Evolutionary conservation across 345 rosid genomes (phyloP).

Genomic region (Linum tenue): DNA sequence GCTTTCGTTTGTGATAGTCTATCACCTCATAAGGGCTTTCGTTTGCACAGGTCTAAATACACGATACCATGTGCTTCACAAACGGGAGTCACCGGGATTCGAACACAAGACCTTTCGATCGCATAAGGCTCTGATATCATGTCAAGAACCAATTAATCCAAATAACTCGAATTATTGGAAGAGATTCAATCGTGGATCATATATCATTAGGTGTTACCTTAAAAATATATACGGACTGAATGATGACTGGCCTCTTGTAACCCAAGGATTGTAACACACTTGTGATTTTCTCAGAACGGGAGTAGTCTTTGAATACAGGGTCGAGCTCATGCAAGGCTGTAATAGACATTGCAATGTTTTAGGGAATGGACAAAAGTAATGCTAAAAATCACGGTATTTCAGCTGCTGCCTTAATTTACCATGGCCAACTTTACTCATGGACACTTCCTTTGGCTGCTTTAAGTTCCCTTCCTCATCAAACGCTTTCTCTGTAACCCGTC

Average conservation of each 20-base stretch:
- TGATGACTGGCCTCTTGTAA: constrained; percentile 60
- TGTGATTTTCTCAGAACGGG: constrained; percentile 48
- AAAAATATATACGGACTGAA: constrained; percentile 94
- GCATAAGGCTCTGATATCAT: no score
- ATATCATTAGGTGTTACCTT: constrained; percentile 40
- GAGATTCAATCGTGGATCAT: no score
- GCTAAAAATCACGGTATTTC: no score
- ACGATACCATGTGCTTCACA: no score
- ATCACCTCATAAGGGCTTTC: no score
- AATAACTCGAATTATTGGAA: no score
- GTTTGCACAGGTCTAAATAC: no score
- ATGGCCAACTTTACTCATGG: constrained; percentile 94
- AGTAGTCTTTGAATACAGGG: constrained; percentile 57
- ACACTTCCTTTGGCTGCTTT: constrained; percentile 73
- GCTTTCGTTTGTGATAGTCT: no score
- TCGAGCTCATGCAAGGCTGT: constrained; percentile 85
- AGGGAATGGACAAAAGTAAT: no score
- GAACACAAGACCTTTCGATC: no score
- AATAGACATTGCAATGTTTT: not conserved
- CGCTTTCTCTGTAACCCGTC: constrained; percentile 55
- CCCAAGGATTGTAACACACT: constrained; percentile 57
- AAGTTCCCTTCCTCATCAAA: constrained; percentile 67
- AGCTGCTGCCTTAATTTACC: constrained; percentile 32
- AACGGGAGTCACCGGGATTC: no score
- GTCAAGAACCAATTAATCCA: no score